Conservation (phyloP, 495 filamentous ascomycete species). For the Beverwykella pulmonaria region DNA sequence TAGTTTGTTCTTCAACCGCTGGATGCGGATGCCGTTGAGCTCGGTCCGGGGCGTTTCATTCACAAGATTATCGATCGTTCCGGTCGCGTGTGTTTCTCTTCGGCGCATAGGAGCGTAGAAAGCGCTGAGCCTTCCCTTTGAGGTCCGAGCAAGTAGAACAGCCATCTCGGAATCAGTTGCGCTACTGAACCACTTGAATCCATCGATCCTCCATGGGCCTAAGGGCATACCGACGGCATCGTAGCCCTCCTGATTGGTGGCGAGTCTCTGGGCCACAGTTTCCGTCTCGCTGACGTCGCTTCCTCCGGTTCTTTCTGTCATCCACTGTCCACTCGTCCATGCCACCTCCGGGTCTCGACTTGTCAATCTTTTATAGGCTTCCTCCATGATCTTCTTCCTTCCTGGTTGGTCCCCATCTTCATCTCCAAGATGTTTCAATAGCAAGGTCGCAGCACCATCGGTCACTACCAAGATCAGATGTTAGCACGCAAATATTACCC, state of each 20-base stretch:
- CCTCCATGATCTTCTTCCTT: conserved; percentile 53
- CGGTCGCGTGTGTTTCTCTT: conserved; percentile 40
- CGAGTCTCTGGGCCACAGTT: conserved; percentile 56
- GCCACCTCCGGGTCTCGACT: conserved; percentile 59
- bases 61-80: conserved; percentile 33
- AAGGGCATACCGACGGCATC: conserved; percentile 51
- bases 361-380: conserved; percentile 55
- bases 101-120: conserved; percentile 69
- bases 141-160: conserved; percentile 69
- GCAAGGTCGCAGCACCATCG: conserved; percentile 68
- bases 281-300: conserved; percentile 74
- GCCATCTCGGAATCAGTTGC: conserved; percentile 73
- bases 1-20: conserved; percentile 70
- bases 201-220: conserved; percentile 64
- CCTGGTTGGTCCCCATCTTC: conserved; percentile 30
- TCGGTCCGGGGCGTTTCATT: conserved; percentile 45
- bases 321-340: conserved; percentile 84
- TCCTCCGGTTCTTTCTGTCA: conserved; percentile 78
- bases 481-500: too few species aligned
- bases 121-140: conserved; percentile 55
- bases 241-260: conserved; percentile 29
- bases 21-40: conserved; percentile 68
- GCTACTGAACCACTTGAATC: conserved; percentile 79
- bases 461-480: too few species aligned
- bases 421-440: conserved; percentile 55